phyloP scores from a whole-genome alignment of 345 rosid genomes.

The Murraya paniculata region DNA sequence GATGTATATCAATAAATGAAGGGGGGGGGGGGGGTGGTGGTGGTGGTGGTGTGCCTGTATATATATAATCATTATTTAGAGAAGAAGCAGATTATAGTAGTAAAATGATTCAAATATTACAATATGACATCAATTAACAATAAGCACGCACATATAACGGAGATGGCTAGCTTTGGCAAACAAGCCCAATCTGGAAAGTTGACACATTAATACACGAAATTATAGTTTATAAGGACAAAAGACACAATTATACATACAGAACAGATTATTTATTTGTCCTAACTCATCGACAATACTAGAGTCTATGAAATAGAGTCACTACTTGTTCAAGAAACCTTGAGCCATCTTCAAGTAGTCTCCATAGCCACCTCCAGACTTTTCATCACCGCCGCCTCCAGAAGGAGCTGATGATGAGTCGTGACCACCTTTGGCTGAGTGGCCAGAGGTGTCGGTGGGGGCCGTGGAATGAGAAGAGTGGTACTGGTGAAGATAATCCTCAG shows the following conservation, averaged over 20 bases:
- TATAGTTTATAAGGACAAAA: not conserved
- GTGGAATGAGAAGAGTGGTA: constrained; percentile 40
- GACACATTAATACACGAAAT: not conserved
- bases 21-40: too few relatives aligned
- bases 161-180: not conserved
- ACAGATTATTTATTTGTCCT: not conserved
- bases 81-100: too few relatives aligned
- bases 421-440: constrained; percentile 3
- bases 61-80: too few relatives aligned
- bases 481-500: constrained; percentile 63
- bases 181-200: not conserved
- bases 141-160: too few relatives aligned
- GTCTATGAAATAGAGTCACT: not conserved
- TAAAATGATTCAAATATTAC: not conserved
- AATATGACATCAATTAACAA: not conserved
- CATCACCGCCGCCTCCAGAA: constrained; percentile 18
- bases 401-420: not conserved
- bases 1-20: too few relatives aligned
- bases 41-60: too few relatives aligned
- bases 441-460: constrained; percentile 25
- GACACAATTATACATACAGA: not conserved
- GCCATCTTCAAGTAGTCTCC: constrained; percentile 61
- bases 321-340: constrained; percentile 47
- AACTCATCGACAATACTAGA: not conserved
- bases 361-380: constrained; percentile 41